phyloP scores from a whole-genome alignment of 2,329 filamentous ascomycete genomes.

The Alternaria consortialis region DNA sequence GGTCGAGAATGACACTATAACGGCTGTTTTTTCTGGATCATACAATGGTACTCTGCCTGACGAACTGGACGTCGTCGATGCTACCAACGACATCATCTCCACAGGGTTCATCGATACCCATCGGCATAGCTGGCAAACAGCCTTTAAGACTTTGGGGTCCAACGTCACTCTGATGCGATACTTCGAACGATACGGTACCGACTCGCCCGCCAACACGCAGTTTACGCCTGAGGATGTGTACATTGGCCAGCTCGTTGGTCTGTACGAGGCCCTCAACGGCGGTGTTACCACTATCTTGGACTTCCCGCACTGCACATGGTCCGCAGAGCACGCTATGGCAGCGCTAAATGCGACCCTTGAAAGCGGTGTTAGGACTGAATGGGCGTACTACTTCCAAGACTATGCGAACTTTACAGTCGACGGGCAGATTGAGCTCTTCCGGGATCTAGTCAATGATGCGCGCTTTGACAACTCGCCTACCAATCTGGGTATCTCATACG shows the following conservation, averaged over 20 bases:
- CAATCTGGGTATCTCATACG: conserved; percentile 12
- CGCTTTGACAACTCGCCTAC: conserved; percentile 8
- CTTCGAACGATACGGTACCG: conserved; percentile 23
- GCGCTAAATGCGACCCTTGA: conserved; percentile 60
- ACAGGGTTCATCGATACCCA: conserved; percentile 68
- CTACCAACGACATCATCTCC: conserved; percentile 60
- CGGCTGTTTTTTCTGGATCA: conserved; percentile 10
- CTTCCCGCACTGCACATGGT: conserved; percentile 47
- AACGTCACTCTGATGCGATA: conserved; percentile 55
- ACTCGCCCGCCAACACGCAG: conserved; percentile 1
- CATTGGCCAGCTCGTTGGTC: conserved; percentile 45
- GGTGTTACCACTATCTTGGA: conserved; percentile 63
- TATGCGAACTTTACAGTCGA: conserved; percentile 15
- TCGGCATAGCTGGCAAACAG: conserved; percentile 61
- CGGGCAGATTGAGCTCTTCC: conserved; percentile 6
- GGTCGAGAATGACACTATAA: conserved; percentile 52
- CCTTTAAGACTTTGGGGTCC: conserved; percentile 61
- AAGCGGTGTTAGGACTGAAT: conserved; percentile 46
- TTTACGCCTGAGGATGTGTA: conserved; percentile 35
- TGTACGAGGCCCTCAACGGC: conserved; percentile 61
- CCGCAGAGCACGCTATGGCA: conserved; percentile 53
- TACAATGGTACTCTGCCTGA: conserved; percentile 29
- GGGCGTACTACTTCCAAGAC: conserved; percentile 9
- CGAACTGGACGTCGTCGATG: conserved; percentile 54
- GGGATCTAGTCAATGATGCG: background rate